phyloP scores from a whole-genome alignment of 768 basidiomycete genomes.

The Gautieria morchelliformis region DNA sequence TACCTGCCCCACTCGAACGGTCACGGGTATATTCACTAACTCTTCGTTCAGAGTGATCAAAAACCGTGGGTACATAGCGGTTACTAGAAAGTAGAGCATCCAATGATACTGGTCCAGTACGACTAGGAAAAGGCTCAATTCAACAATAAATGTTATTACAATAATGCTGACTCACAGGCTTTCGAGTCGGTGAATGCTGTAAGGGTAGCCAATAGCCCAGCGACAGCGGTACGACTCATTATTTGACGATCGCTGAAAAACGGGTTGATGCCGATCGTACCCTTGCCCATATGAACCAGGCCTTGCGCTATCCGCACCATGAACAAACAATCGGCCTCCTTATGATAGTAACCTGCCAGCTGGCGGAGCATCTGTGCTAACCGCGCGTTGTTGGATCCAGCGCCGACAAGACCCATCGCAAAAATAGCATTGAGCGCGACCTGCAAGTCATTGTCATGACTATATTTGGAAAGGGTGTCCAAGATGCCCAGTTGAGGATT shows the following conservation, averaged over 20 bases:
- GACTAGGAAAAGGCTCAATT: constrained; percentile 38
- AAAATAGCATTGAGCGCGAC: constrained; percentile 97
- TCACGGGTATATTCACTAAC: constrained; percentile 75
- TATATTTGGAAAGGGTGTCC: constrained; percentile 97
- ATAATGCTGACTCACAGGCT: constrained; percentile 54
- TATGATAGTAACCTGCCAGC: constrained; percentile 95
- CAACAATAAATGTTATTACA: background rate
- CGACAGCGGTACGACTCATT: constrained; percentile 82
- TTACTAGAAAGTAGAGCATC: constrained; percentile 95
- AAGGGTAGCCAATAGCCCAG: constrained; percentile 79
- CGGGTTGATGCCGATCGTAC: constrained; percentile 92
- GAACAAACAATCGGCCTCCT: constrained; percentile 94
- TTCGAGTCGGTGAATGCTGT: constrained; percentile 93
- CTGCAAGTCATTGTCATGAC: constrained; percentile 95
- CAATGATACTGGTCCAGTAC: constrained; percentile 93
- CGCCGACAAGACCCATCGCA: constrained; percentile 96
- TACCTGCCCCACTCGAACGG: constrained; percentile 90
- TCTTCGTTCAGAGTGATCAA: constrained; percentile 94
- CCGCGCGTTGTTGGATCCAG: constrained; percentile 97
- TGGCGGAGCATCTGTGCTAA: constrained; percentile 96
- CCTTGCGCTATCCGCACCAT: constrained; percentile 95
- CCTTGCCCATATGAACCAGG: constrained; percentile 99
- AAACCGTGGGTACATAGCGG: constrained; percentile 98
- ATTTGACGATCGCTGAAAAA: constrained; percentile 91
- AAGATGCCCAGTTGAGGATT: constrained; percentile 92